phyloP scores from a whole-genome alignment of 805 yeast species.

The Priceomyces medius region DNA sequence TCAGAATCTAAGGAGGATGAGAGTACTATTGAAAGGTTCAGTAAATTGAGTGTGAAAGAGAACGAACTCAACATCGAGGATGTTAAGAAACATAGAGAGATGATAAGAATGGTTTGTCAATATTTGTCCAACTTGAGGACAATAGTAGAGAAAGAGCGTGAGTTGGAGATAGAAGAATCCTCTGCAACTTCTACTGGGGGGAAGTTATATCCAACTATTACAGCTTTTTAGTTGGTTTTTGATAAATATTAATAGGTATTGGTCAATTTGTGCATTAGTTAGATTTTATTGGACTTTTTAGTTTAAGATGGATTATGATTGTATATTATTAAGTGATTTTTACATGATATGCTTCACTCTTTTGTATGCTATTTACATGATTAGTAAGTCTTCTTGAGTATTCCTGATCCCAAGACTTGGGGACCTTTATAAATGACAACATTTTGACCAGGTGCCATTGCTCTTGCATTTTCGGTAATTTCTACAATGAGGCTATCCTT shows the following conservation, averaged over 20 bases:
- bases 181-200: constrained; percentile 4
- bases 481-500: constrained; percentile 28
- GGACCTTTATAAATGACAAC: constrained; percentile 69
- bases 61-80: constrained; percentile 21
- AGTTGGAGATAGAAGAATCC: constrained; percentile 1
- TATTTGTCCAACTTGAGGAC: constrained; percentile 23
- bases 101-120: constrained; percentile 33
- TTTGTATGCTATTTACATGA: constrained; percentile 1
- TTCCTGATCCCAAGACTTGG: constrained; percentile 60
- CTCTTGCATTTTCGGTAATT: constrained; percentile 53
- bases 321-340: too few relatives aligned
- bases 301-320: too few relatives aligned
- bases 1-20: constrained; percentile 11
- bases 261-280: too few relatives aligned
- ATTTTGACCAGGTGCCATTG: constrained; percentile 89
- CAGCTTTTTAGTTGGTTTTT: constrained; percentile 30
- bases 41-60: constrained; percentile 8
- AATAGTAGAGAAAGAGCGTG: constrained; percentile 4
- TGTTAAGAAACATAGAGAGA: constrained; percentile 35
- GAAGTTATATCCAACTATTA: constrained; percentile 39
- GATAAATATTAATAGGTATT: background rate
- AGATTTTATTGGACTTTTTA: too few relatives aligned
- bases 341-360: too few relatives aligned
- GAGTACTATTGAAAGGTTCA: constrained; percentile 12
- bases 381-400: constrained; percentile 15